Evolutionary conservation across 805 yeast species (phyloP).

Genomic region (Suhomyces kilbournensis): DNA sequence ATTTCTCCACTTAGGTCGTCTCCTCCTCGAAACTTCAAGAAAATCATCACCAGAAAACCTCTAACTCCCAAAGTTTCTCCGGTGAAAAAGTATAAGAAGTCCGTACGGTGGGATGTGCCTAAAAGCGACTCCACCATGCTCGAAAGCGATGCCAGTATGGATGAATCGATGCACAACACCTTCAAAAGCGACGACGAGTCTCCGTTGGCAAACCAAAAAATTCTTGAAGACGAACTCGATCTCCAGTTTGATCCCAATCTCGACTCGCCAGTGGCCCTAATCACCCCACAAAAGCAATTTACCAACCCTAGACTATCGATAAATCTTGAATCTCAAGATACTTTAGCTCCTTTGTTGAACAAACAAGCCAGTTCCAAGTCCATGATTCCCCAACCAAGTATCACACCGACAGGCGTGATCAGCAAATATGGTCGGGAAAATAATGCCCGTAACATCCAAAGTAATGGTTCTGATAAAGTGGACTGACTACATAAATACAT

Average conservation of each 20-base stretch:
- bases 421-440: constrained; percentile 10
- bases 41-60: constrained; percentile 12
- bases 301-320: constrained; percentile 14
- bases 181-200: constrained; percentile 27
- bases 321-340: constrained; percentile 5
- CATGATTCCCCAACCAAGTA: not conserved
- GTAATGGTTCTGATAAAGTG: constrained; percentile 25
- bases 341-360: constrained; percentile 31
- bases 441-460: constrained; percentile 16
- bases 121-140: constrained; percentile 8
- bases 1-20: constrained; percentile 26
- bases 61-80: constrained; percentile 7
- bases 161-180: constrained; percentile 17
- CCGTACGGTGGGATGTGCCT: constrained; percentile 11
- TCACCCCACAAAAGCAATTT: constrained; percentile 3
- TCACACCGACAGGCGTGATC: constrained; percentile 8
- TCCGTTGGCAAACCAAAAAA: constrained; percentile 22
- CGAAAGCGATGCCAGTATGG: constrained; percentile 33
- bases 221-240: constrained; percentile 27
- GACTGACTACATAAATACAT: constrained; percentile 10
- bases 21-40: constrained; percentile 22
- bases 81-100: constrained; percentile 1
- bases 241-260: constrained; percentile 26
- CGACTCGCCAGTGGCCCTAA: constrained; percentile 23
- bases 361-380: constrained; percentile 29